Conservation (phyloP, 83 land plant genomes). For the Diphasiastrum complanatum region DNA sequence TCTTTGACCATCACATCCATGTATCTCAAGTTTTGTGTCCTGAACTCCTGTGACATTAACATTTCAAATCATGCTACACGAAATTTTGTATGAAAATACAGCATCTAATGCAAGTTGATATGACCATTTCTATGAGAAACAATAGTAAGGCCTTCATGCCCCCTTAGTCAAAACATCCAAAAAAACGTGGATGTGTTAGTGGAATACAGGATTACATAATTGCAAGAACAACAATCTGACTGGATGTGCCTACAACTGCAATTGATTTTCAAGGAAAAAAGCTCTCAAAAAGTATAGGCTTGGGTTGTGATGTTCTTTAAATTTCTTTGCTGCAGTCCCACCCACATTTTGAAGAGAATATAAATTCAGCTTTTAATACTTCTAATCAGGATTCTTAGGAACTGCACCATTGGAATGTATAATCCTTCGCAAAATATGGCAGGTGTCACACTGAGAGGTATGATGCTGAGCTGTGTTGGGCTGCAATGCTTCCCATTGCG, state of each 20-base stretch:
- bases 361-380: neutral
- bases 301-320: too few relatives aligned
- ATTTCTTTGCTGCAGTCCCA: too few relatives aligned
- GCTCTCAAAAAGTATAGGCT: too few relatives aligned
- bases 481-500: slow-evolving; percentile 17
- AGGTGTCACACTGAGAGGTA: slow-evolving; percentile 36
- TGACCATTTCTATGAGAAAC: too few relatives aligned
- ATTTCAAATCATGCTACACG: neutral
- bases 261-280: too few relatives aligned
- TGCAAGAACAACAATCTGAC: too few relatives aligned
- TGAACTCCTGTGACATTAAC: slow-evolving; percentile 36
- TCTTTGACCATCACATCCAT: slow-evolving; percentile 47
- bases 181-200: too few relatives aligned
- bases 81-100: neutral
- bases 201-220: too few relatives aligned
- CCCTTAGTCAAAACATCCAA: too few relatives aligned
- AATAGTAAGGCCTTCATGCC: too few relatives aligned
- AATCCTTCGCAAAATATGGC: slow-evolving; percentile 45
- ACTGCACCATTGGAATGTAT: slow-evolving; percentile 45
- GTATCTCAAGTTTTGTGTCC: slow-evolving; percentile 57
- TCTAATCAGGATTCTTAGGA: neutral
- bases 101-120: neutral
- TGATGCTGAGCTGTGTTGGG: slow-evolving; percentile 23
- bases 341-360: slow-evolving; percentile 8
- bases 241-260: too few relatives aligned